Percentiles rank a stretch among this genome's conserved stretches.
These are phyloP conservation scores for Xylariales sp. DNA, from an alignment of 2,329 filamentous ascomycete species.

Conservation along the genomic window DNA sequence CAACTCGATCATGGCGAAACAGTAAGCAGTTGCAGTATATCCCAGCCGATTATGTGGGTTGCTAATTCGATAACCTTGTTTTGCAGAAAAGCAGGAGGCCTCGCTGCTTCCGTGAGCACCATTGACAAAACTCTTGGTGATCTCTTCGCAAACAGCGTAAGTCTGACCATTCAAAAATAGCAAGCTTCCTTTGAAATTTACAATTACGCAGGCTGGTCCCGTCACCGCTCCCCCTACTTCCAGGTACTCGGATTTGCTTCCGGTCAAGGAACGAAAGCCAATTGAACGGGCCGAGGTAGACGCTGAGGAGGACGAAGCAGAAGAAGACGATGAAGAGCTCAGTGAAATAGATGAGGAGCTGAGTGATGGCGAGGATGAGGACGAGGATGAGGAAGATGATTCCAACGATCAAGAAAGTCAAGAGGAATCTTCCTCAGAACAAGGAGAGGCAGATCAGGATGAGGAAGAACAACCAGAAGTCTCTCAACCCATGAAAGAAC, in stretches of 20 bases:
- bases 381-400: constrained; percentile 40
- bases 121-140: constrained; percentile 5
- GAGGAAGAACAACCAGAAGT: constrained; percentile 29
- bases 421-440: constrained; percentile 25
- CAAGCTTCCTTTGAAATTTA: background rate
- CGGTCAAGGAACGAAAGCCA: constrained; percentile 26
- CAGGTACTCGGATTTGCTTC: constrained; percentile 36
- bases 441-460: constrained; percentile 28
- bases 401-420: background rate
- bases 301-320: constrained; percentile 16
- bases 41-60: background rate
- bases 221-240: constrained; percentile 40
- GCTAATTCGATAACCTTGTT: background rate
- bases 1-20: background rate
- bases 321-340: constrained; percentile 26
- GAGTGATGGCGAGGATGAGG: constrained; percentile 32
- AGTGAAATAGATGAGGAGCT: constrained; percentile 31
- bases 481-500: constrained; percentile 39
- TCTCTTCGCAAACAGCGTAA: constrained; percentile 18
- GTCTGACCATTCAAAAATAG: background rate
- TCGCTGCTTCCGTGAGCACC: constrained; percentile 2
- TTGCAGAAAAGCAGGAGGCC: constrained; percentile 2
- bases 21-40: no score
- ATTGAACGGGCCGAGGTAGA: constrained; percentile 17
- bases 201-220: constrained; percentile 41